Evolutionary conservation across 768 basidiomycete species (phyloP), one percentile per base, ranked within the genome.

Genomic region (Hypholoma sublateritium): DNA sequence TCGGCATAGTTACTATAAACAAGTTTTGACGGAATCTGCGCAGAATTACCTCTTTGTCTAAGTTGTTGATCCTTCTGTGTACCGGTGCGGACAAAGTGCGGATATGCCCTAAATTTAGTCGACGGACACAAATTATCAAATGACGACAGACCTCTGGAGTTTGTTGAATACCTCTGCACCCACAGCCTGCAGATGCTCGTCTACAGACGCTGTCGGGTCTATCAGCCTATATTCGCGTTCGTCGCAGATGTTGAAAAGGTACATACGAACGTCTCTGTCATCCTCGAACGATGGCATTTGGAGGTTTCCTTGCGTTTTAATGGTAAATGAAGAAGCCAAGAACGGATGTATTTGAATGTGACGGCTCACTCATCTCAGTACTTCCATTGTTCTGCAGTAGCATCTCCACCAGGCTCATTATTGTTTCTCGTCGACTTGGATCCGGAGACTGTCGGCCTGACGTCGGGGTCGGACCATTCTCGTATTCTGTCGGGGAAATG

Each of bases 181-280:
- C 11, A 78, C 80, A 57, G 75, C 77, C 70, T 89, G 87, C n/a
- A 85, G 66, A 62, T 87, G 83, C 60, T 90, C 88, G 62, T 89
- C 85, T 55, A 86, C 83, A 43, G 79, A 81, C 6, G 85, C 87
- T 86, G 50, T 34, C 11, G 21, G 32, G 17, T 44, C 24, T 39
- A 32, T 46, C 46, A 44, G 37, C 13, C 24, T 43, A 22, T 39
- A 32, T 32, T 9, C 5, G 9, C 28, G 5, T 51, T 39, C 1
- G 25, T 19, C 42, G 11, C 32, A 24, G 47, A 39, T 16, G 21
- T n/a, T 45, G 25, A 17, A 44, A 25, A 43, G 16, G 25, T 34
- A 86, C 87, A 77, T 67, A 88, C 87, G 84, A 59, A 83, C 80
- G 60, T 86, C 86, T 62, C 73, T 75, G 60, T 86, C 86, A 55